These are phyloP conservation scores for Amoeboradix gromovi DNA, from an alignment of 371 early-diverging fungal species.

Conservation along the genomic window DNA sequence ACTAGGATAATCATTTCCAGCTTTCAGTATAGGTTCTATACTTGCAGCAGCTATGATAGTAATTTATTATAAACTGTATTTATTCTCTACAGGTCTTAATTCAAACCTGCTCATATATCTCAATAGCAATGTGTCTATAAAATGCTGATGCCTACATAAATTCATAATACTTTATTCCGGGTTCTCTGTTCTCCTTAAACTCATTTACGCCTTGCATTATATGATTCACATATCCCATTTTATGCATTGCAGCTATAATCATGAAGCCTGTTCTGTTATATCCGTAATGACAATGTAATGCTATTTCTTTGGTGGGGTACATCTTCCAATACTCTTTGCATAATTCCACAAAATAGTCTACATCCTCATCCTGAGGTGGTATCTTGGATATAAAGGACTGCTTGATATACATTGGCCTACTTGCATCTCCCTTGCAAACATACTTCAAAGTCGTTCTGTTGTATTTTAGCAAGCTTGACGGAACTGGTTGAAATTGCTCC, in stretches of 20 bases:
- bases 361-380: slow-evolving; percentile 27
- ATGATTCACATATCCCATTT: neutral
- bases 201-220: neutral
- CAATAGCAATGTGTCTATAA: neutral
- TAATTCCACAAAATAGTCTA: slow-evolving; percentile 19
- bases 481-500: slow-evolving; percentile 14
- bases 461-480: neutral
- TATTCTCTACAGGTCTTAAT: too few relatives aligned
- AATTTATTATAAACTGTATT: too few relatives aligned
- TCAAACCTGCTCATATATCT: neutral
- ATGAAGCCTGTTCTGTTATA: slow-evolving; percentile 33
- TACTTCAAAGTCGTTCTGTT: neutral
- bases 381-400: slow-evolving; percentile 31
- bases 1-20: too few relatives aligned
- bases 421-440: slow-evolving; percentile 9
- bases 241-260: slow-evolving; percentile 6
- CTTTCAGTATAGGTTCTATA: too few relatives aligned
- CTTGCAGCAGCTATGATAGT: too few relatives aligned
- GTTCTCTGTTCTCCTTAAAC: neutral
- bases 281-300: slow-evolving; percentile 41
- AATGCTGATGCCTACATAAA: neutral
- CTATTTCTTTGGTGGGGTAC: slow-evolving; percentile 29
- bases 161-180: neutral
- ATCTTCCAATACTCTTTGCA: slow-evolving; percentile 22
- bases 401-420: slow-evolving; percentile 26